Evolutionary conservation across 345 rosid species (phyloP), one percentile per base, ranked within the genome.

Genomic region (Rhodomyrtus tomentosa): DNA sequence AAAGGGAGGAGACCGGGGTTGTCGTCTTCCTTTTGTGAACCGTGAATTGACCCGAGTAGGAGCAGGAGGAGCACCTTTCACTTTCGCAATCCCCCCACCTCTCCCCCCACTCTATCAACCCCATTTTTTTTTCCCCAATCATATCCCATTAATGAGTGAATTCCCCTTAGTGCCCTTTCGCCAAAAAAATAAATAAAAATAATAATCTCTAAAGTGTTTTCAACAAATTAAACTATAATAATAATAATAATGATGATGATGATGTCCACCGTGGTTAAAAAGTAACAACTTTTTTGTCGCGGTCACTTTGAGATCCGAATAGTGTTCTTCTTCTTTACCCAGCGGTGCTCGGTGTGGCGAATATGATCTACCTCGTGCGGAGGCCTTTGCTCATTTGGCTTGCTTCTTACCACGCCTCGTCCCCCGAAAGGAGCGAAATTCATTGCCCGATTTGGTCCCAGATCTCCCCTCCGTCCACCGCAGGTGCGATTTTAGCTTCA

Each of bases 371-470:
- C n/a, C n/a, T n/a, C n/a, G n/a, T n/a, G n/a, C n/a, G n/a, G n/a
- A n/a, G n/a, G n/a, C n/a, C n/a, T n/a, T n/a, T n/a, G n/a, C n/a
- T n/a, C n/a, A n/a, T n/a, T n/a, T n/a, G n/a, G n/a, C n/a, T n/a
- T n/a, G n/a, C n/a, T n/a, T n/a, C n/a, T n/a, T n/a, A n/a, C n/a
- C n/a, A n/a, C n/a, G n/a, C n/a, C n/a, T n/a, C n/a, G 3, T 5
- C 11, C 40, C 15, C 40, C 1, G 3, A 15, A 29, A 1, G 3
- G 0, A 29, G 1, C 4, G 6, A 29, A 15, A 3, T 29, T 15
- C 1, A 11, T 2, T 24, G 4, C 21, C n/a, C n/a, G n/a, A 18
- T 7, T 32, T 18, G 0, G 24, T 62, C 0, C 0, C 0, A 0
- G 1, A 68, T 68, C 0, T 2, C 76, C 12, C 38, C n/a, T n/a